These are phyloP conservation scores for Apiospora arundinis DNA, from an alignment of 2,329 filamentous ascomycete species.

Conservation along the genomic window DNA sequence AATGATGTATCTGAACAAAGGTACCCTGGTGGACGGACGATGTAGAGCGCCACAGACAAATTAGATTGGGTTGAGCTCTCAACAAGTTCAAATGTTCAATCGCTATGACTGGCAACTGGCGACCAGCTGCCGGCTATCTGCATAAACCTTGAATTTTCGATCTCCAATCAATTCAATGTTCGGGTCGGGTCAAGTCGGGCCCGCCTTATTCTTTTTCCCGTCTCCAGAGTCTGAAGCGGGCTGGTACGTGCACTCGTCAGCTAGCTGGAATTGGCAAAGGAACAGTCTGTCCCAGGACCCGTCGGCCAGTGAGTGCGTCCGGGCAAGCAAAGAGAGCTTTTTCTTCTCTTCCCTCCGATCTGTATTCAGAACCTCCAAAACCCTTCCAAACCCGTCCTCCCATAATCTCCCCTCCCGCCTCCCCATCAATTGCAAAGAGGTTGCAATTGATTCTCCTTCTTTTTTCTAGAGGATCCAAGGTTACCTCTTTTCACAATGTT, in stretches of 20 bases:
- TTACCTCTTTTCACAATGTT: conserved; percentile 76
- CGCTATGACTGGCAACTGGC: background rate
- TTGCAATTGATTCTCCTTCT: conserved; percentile 67
- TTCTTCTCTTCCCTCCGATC: conserved; percentile 16
- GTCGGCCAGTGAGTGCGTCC: conserved; percentile 14
- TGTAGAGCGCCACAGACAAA: background rate
- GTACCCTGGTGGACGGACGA: background rate
- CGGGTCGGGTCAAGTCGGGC: conserved; percentile 16
- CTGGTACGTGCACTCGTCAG: conserved; percentile 12
- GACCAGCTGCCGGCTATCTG: background rate
- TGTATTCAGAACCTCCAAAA: conserved; percentile 19
- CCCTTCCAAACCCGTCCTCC: conserved; percentile 32
- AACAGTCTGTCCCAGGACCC: conserved; percentile 18
- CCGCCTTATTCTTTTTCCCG: conserved; percentile 19
- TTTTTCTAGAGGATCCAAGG: conserved; percentile 53
- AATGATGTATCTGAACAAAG: background rate
- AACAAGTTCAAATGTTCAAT: background rate
- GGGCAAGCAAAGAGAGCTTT: conserved; percentile 17
- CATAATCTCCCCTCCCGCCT: conserved; percentile 62
- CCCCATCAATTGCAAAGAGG: conserved; percentile 46
- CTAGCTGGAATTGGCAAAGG: conserved; percentile 7
- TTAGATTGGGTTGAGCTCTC: conserved; percentile 2
- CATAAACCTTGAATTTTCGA: no score
- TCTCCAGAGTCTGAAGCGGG: conserved; percentile 11
- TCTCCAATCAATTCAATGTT: background rate